These are phyloP conservation scores for Phytopythium boreale DNA, from an alignment of 352 stramenopile species.

Conservation along the genomic window DNA sequence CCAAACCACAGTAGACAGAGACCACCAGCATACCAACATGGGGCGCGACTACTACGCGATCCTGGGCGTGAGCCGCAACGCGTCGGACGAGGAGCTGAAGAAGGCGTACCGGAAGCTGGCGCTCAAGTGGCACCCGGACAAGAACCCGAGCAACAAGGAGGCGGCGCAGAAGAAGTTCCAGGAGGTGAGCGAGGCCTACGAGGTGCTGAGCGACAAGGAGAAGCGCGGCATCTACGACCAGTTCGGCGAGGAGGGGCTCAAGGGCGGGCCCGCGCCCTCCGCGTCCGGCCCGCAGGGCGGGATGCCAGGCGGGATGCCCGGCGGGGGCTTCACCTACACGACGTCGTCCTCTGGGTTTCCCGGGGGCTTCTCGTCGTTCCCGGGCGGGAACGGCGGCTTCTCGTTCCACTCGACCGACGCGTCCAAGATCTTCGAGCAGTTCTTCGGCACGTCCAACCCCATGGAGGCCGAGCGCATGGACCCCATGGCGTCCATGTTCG, in stretches of 20 bases:
- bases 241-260: constrained; percentile 90
- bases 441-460: constrained; percentile 85
- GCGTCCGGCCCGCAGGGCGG: background rate
- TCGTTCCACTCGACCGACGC: constrained; percentile 79
- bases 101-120: constrained; percentile 89
- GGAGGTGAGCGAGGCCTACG: constrained; percentile 91
- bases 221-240: constrained; percentile 92
- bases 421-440: constrained; percentile 90
- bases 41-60: constrained; percentile 87
- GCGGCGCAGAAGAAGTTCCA: constrained; percentile 90
- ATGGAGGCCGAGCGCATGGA: constrained; percentile 70
- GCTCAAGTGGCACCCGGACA: constrained; percentile 92
- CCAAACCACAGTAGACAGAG: constrained; percentile 1
- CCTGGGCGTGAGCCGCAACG: constrained; percentile 61
- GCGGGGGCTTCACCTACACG: constrained; percentile 38
- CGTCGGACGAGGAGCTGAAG: constrained; percentile 76
- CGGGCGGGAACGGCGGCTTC: constrained; percentile 34
- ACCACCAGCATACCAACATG: constrained; percentile 34
- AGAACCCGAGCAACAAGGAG: constrained; percentile 88
- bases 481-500: constrained; percentile 76
- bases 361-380: constrained; percentile 77
- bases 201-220: constrained; percentile 92
- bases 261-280: constrained; percentile 38
- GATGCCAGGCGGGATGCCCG: constrained; percentile 15
- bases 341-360: constrained; percentile 27